Percentiles rank a stretch among this genome's conserved stretches.
These are phyloP conservation scores for Cryoendolithus antarcticus DNA, from an alignment of 2,329 filamentous ascomycete species.

Conservation along the genomic window DNA sequence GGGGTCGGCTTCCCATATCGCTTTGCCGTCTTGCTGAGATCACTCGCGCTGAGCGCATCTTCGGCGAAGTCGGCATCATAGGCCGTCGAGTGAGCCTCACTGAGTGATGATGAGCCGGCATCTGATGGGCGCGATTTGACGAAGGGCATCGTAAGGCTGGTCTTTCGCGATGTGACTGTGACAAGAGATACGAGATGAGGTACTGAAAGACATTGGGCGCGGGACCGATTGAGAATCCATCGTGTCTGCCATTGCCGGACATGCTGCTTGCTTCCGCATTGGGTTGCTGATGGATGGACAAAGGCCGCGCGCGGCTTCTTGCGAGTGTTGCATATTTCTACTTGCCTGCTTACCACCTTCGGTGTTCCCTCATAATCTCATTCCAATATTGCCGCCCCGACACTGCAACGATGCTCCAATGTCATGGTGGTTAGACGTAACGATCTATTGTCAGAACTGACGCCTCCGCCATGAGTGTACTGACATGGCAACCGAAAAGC, in stretches of 20 bases:
- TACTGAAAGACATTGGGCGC: background rate
- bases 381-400: too few species aligned
- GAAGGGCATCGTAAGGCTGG: constrained; percentile 1
- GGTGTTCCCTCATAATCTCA: too few species aligned
- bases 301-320: constrained; percentile 1
- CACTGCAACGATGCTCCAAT: too few species aligned
- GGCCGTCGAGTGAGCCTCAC: background rate
- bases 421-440: too few species aligned
- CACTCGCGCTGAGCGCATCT: background rate
- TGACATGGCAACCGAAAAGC: too few species aligned
- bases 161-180: background rate
- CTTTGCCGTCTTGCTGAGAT: constrained; percentile 4
- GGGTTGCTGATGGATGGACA: constrained; percentile 1
- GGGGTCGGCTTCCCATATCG: constrained; percentile 1
- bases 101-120: background rate
- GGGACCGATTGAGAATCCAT: background rate
- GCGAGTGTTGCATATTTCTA: background rate
- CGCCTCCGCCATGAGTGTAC: too few species aligned
- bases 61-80: constrained; percentile 1
- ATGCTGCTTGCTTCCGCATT: constrained; percentile 3
- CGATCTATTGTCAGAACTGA: too few species aligned
- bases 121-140: background rate
- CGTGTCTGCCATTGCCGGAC: background rate
- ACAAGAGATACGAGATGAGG: background rate
- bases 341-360: background rate